Percentiles rank a stretch among this genome's conserved stretches.
phyloP scores from a whole-genome alignment of 2,329 filamentous ascomycete species.

The Colletotrichum cordylinicola region DNA sequence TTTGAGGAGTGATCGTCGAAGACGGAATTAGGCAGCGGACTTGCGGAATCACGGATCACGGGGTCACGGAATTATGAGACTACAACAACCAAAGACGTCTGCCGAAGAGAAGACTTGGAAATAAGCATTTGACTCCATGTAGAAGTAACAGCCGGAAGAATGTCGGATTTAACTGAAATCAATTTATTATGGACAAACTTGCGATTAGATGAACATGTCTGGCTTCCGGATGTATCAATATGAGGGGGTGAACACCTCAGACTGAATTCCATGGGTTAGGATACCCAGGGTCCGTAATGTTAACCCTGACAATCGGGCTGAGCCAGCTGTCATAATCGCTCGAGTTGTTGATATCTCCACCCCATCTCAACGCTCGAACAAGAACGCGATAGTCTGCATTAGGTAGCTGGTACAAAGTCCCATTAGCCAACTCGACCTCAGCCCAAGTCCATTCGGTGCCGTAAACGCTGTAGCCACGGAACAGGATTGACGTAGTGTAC shows the following conservation, averaged over 20 bases:
- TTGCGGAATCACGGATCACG: not conserved
- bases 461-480: conserved; percentile 9
- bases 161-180: not conserved
- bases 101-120: not conserved
- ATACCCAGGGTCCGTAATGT: conserved; percentile 4
- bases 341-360: not conserved
- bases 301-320: conserved; percentile 2
- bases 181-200: not conserved
- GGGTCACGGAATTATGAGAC: not conserved
- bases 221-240: not conserved
- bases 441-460: conserved; percentile 5
- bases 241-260: not conserved
- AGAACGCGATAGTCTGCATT: conserved; percentile 17
- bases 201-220: not conserved
- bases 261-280: conserved; percentile 2
- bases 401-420: conserved; percentile 5
- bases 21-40: not conserved
- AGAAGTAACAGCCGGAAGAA: not conserved
- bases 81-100: not conserved
- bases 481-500: not conserved
- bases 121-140: not conserved
- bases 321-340: conserved; percentile 15
- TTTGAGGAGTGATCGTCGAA: not conserved
- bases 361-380: conserved; percentile 2
- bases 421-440: conserved; percentile 6